phyloP scores from a whole-genome alignment of 2,329 filamentous ascomycete genomes.

The Pestalotiopsis sp. region DNA sequence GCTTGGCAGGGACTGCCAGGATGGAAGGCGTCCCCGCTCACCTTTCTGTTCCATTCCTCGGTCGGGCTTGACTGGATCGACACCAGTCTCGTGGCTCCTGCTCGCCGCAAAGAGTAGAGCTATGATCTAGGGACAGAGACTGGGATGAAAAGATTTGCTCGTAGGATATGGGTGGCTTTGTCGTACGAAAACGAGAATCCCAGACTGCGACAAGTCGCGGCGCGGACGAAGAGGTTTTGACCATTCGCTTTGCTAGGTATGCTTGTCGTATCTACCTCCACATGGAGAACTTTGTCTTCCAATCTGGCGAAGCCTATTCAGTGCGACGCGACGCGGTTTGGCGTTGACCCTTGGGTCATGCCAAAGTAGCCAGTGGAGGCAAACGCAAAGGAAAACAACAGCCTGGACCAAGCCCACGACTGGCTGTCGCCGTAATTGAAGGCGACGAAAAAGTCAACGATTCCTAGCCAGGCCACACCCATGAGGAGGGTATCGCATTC shows the following conservation, averaged over 20 bases:
- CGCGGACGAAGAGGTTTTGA: too few species aligned
- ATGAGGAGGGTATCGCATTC: conserved; percentile 12
- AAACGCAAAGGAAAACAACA: not conserved
- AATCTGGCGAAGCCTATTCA: too few species aligned
- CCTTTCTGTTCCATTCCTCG: not conserved
- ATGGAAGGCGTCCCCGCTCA: not conserved
- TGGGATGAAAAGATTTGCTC: not conserved
- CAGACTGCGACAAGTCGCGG: not conserved
- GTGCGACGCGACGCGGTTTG: too few species aligned
- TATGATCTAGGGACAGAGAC: not conserved
- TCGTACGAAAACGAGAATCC: not conserved
- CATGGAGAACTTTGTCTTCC: too few species aligned
- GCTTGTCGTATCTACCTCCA: too few species aligned
- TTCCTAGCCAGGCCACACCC: not conserved
- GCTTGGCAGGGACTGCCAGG: not conserved
- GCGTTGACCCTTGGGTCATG: not conserved
- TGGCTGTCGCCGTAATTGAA: not conserved
- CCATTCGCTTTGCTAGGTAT: too few species aligned
- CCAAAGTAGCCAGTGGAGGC: not conserved
- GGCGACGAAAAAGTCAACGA: not conserved
- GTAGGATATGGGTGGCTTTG: not conserved
- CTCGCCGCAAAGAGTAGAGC: not conserved
- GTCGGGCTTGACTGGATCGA: not conserved
- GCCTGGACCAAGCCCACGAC: not conserved
- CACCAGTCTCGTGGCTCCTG: not conserved